A percentile compares a stretch with the other conserved stretches of the same genome.
Evolutionary conservation across 1,284 basidiomycete genomes (phyloP).

Genomic region (Sparassis latifolia): DNA sequence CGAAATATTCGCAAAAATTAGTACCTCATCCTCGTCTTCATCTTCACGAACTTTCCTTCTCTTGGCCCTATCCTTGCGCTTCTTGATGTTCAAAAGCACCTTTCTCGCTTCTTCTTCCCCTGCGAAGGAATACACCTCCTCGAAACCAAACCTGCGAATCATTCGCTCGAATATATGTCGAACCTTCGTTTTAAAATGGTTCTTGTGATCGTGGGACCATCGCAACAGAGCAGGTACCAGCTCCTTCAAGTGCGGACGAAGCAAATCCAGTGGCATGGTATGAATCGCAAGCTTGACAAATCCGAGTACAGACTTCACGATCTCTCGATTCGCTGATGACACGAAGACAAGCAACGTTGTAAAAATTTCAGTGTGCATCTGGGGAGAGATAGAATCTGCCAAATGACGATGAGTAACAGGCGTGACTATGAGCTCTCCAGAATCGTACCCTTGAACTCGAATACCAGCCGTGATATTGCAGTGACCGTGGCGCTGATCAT

Average conservation of each 20-base stretch:
- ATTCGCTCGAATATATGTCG: slow-evolving; percentile 96
- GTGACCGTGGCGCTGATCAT: slow-evolving; percentile 99
- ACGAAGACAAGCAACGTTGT: slow-evolving; percentile 88
- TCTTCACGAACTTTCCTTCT: slow-evolving; percentile 55
- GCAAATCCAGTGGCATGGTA: slow-evolving; percentile 64
- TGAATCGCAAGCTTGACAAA: slow-evolving; percentile 94
- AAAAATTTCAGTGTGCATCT: slow-evolving; percentile 85
- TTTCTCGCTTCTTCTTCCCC: slow-evolving; percentile 72
- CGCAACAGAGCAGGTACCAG: slow-evolving; percentile 83
- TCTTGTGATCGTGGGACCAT: slow-evolving; percentile 97
- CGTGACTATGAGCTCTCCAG: neutral
- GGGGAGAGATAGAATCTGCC: slow-evolving; percentile 62
- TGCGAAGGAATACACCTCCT: slow-evolving; percentile 73
- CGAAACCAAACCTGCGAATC: slow-evolving; percentile 86
- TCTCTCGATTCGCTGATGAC: slow-evolving; percentile 91
- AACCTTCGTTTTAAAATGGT: slow-evolving; percentile 97
- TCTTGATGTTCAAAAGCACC: slow-evolving; percentile 87
- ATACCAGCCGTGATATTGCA: slow-evolving; percentile 87
- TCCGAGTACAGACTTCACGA: slow-evolving; percentile 93
- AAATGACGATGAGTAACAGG: neutral
- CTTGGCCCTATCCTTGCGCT: slow-evolving; percentile 85
- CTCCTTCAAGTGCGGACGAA: slow-evolving; percentile 70
- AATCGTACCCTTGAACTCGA: slow-evolving; percentile 86
- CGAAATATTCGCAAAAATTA: slow-evolving; percentile 14
- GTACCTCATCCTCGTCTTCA: slow-evolving; percentile 50